Percentiles rank a stretch among this genome's conserved stretches.
Conservation (phyloP, 2,329 filamentous ascomycete species). For the Cercospora sesami region DNA sequence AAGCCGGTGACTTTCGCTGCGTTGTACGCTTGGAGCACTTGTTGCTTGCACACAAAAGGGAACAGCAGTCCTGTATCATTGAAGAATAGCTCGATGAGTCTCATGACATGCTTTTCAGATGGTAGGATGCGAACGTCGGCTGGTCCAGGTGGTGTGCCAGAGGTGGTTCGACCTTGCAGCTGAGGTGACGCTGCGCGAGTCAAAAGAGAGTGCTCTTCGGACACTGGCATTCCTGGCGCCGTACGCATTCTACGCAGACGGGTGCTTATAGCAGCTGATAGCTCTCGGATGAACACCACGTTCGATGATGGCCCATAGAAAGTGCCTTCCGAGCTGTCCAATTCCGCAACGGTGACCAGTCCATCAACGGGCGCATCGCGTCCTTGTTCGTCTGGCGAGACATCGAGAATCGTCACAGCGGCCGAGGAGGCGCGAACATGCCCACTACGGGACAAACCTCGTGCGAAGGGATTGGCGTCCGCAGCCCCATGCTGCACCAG, state of each 20-base stretch:
- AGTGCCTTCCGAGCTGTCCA: neutral
- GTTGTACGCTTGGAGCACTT: constrained; percentile 1
- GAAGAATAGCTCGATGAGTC: constrained; percentile 8
- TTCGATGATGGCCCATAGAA: constrained; percentile 8
- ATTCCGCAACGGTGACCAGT: neutral
- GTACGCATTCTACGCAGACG: neutral
- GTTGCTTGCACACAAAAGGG: constrained; percentile 7
- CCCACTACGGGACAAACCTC: too few species aligned
- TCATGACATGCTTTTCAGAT: neutral
- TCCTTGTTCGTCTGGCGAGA: neutral
- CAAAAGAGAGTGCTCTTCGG: neutral
- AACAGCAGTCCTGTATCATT: constrained; percentile 10
- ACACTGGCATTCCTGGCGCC: neutral
- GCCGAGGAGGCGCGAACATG: neutral
- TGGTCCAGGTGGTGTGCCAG: neutral
- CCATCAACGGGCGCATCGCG: neutral
- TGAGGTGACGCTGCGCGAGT: neutral
- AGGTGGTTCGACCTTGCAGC: neutral
- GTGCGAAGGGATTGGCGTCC: neutral
- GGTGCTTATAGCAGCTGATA: neutral
- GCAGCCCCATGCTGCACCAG: neutral
- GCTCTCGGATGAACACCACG: neutral
- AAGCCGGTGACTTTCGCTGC: neutral
- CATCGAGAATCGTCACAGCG: neutral
- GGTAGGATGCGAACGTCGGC: neutral